Percentiles rank a stretch among this genome's conserved stretches.
Evolutionary conservation across 2,329 filamentous ascomycete genomes (phyloP).

Genomic region (Teratosphaeria viscida): DNA sequence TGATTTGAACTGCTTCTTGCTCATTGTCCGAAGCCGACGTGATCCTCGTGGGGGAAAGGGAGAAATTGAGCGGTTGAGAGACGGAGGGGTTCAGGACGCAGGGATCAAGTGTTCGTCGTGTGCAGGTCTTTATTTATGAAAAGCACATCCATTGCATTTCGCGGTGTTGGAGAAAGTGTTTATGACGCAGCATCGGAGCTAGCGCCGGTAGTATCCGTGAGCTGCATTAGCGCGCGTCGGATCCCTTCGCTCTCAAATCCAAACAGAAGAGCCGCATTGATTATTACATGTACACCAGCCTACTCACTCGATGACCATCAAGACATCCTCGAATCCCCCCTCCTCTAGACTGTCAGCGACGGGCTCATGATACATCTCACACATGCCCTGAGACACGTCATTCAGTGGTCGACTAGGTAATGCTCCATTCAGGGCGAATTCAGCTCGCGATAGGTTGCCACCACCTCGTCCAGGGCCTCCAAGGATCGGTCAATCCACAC

Average conservation of each 20-base stretch:
- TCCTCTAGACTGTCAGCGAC: too few species aligned
- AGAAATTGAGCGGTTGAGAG: background rate
- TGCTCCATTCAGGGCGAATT: background rate
- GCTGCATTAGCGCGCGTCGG: background rate
- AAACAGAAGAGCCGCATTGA: background rate
- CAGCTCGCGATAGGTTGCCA: background rate
- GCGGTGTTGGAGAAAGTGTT: too few species aligned
- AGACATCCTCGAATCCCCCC: too few species aligned
- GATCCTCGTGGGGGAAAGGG: background rate
- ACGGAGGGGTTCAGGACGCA: too few species aligned
- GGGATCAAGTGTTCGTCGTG: too few species aligned
- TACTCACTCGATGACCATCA: too few species aligned
- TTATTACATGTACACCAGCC: background rate
- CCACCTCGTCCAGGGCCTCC: background rate
- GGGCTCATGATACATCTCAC: background rate
- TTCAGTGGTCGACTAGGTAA: background rate
- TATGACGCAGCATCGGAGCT: background rate
- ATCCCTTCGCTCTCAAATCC: background rate
- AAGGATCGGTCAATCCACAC: background rate
- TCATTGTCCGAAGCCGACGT: conserved; percentile 32
- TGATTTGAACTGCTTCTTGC: conserved; percentile 50
- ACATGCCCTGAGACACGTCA: background rate
- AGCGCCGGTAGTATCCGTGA: background rate
- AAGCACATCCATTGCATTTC: too few species aligned
- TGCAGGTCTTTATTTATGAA: too few species aligned